Base-by-base conservation (phyloP, 768 basidiomycete species). In the Pholiota molesta region DNA sequence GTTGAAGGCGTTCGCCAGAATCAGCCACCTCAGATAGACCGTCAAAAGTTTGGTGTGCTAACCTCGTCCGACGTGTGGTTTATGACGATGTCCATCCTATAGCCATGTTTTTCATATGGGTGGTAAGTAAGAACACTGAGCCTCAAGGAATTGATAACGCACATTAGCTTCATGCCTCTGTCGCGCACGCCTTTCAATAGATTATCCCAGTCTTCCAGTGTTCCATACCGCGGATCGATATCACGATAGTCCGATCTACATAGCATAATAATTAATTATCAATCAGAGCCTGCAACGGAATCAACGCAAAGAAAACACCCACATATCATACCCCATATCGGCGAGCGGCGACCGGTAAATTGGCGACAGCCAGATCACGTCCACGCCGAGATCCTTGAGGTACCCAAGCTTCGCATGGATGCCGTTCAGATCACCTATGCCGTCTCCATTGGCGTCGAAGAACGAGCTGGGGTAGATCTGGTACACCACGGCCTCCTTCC, bases 321-420 rank as follows among this genome's bases (percentile, higher is more conserved):
- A 86, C 86, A 88, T 88, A 67, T 89, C 87, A 61, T 90, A 89
- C 8, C 88, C 89, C 88, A 90, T 90, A 72, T 91, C 89, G 1
- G 82, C 85, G 57, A 84, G 75, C 0, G 89, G 90, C 1, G 84
- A 86, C 57, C 80, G 78, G 73, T 90, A 92, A 44, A 92, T 90
- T 8, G 90, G 89, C 4, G 80, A 84, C 16, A 92, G 79, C 90
- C 90, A 92, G 16, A 91, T 67, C 0, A 86, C 80, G 63, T 89
- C 83, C 3, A 87, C 85, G 0, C 89, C 90, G 5, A 93, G 79
- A 52, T 84, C 81, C 59, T 85, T 81, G 56, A 92, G 75, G 71
- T 93, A 90, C 65, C 88, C 86, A 7, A 92, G 75, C 68, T 90
- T 89, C 39, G 77, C 69, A 26, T 74, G 67, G 60, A 94, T 89